These are phyloP conservation scores for Ocimum tenuiflorum DNA, from an alignment of 257 asterid genomes.

Conservation along the genomic window DNA sequence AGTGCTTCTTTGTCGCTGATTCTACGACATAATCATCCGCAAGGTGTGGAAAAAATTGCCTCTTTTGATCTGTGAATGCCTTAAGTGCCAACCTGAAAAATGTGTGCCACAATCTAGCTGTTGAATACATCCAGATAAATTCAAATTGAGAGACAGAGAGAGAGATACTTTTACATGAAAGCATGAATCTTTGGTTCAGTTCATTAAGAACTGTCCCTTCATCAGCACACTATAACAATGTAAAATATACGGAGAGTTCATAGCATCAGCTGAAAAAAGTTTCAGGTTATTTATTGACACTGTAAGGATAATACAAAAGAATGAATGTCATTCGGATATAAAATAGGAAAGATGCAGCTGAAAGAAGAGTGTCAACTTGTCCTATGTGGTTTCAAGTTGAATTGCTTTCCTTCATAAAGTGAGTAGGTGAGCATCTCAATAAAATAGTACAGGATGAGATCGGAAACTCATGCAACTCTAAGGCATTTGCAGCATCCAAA, in stretches of 20 bases:
- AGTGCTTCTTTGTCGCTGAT: slow-evolving; percentile 53
- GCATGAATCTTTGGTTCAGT: neutral
- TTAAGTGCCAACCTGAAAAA: slow-evolving; percentile 81
- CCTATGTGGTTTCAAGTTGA: too few species aligned
- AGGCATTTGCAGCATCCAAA: neutral
- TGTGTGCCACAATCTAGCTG: neutral
- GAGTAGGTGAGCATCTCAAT: neutral
- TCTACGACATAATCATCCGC: slow-evolving; percentile 49
- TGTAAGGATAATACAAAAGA: neutral
- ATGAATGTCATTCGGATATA: neutral
- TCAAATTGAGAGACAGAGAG: neutral
- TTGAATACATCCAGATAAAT: neutral
- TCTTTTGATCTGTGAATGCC: slow-evolving; percentile 85
- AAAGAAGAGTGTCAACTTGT: neutral
- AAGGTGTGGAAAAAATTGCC: slow-evolving; percentile 79
- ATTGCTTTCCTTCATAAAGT: too few species aligned
- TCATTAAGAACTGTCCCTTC: neutral
- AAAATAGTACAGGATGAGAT: neutral
- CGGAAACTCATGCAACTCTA: neutral
- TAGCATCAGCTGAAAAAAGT: neutral
- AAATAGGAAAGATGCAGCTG: neutral
- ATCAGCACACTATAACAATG: neutral
- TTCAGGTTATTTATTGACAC: neutral
- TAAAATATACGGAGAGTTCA: neutral
- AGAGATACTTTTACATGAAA: neutral